Evolutionary conservation across 371 early-diverging fungal genomes (phyloP).

Genomic region (Rhizopus stolonifer): DNA sequence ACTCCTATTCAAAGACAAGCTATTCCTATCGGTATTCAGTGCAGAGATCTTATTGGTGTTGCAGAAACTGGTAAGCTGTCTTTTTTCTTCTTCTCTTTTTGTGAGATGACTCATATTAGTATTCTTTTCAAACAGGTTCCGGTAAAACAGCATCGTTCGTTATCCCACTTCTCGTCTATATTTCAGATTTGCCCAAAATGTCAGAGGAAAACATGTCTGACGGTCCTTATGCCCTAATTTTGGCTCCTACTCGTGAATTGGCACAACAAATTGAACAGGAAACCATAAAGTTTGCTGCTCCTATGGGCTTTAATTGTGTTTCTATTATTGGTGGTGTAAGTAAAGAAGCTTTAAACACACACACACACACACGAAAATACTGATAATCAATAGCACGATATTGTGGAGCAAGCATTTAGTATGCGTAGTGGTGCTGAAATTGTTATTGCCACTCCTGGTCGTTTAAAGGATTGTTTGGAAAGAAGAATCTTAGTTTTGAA

Average conservation of each 20-base stretch:
- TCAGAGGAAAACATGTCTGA: constrained; percentile 72
- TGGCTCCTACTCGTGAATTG: constrained; percentile 97
- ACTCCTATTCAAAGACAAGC: constrained; percentile 98
- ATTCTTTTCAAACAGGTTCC: constrained; percentile 42
- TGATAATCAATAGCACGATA: constrained; percentile 55
- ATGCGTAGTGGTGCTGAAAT: constrained; percentile 90
- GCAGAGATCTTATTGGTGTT: constrained; percentile 96
- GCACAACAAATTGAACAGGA: constrained; percentile 94
- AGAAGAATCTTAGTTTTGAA: constrained; percentile 80
- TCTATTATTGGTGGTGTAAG: constrained; percentile 91
- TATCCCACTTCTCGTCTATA: constrained; percentile 93
- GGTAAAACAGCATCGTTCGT: constrained; percentile 98
- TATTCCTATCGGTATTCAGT: constrained; percentile 91
- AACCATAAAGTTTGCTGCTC: constrained; percentile 80
- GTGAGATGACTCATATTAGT: background rate
- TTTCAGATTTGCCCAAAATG: constrained; percentile 76
- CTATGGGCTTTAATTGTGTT: constrained; percentile 81
- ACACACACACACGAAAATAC: background rate
- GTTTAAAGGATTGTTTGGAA: constrained; percentile 88
- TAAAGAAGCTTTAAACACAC: constrained; percentile 2
- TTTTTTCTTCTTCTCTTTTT: too few relatives aligned
- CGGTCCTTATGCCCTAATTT: constrained; percentile 91
- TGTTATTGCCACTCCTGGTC: constrained; percentile 97
- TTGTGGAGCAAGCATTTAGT: constrained; percentile 83
- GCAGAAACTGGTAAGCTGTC: constrained; percentile 93